Evolutionary conservation across 371 early-diverging fungal genomes (phyloP), one percentile per base, ranked within the genome.

Genomic region (Zychaea mexicana): DNA sequence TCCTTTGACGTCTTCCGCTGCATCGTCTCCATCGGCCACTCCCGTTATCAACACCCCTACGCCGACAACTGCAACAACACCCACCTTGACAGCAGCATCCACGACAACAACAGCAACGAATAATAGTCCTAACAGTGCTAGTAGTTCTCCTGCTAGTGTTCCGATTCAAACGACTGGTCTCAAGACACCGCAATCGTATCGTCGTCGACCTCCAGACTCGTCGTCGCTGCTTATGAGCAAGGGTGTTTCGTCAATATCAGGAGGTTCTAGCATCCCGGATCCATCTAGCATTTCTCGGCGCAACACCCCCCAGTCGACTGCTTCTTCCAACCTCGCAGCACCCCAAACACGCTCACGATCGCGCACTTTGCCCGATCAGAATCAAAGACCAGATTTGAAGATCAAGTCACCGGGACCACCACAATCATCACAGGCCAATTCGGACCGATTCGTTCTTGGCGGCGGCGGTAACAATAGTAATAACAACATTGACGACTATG

Each of bases 291-390:
- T 32, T 32, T 32, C 32, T 19, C 61, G 36, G 12, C 54, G 62
- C 9, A 32, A 30, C 21, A 49, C 54, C 17, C 62, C 62, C 22
- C 61, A 72, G 47, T 49, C 69, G 4, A 71, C 69, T 22, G 61
- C 69, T 21, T 67, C 61, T 12, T 31, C 60, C 32, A 59, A 57
- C 2, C 61, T 67, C 22, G 46, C 64, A 19, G 60, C 64, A 17
- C 60, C 54, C 27, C 59, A 55, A 38, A 65, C 57, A 36, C 65
- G 62, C 26, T 60, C 62, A 19, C 64, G 72, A 21, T 71, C 69
- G 15, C 67, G 65, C 17, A 70, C 70, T 17, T 47, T 73, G 21
- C 65, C 67, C 4, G 70, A 70, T 38, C 68, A 67, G 39, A 62
- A 60, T 13, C 64, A 53, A 33, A 45, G 30, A 52, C 59, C 60